Evolutionary conservation across 208 protist genomes (phyloP), one percentile per base, ranked within the genome.

Genomic region (Acanthamoeba lugdunensis): DNA sequence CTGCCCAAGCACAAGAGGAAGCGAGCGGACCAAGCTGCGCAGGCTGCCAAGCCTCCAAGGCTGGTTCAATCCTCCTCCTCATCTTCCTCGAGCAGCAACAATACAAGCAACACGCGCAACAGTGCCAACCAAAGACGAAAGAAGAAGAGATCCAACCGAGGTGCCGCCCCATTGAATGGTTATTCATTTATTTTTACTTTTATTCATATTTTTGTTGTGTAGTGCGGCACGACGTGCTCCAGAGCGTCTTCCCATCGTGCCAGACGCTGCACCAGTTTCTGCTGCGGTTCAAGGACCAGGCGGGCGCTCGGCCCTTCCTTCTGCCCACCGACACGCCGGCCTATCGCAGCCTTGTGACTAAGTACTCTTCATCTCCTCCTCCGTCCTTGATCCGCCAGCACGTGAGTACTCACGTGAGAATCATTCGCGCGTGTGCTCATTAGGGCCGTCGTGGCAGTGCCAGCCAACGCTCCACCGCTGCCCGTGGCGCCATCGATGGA

Each of bases 121-220:
- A 41, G 9, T 14, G 9, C 30, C n/a, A 85, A 48, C 77, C 77
- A 85, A 23, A 54, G 30, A 50, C 41, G 77, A 30, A 85, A 37
- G 77, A 85, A 85, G 50, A 85, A 85, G 77, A 56, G 77, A 63
- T 85, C 77, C 0, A 85, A 85, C 9, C 41, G 77, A 85, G 77
- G 77, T 61, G 9, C 28, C 11, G 28, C 28, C 4, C 65, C 18
- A 71, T n/a, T n/a, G n/a, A n/a, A n/a, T n/a, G n/a, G n/a, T n/a
- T n/a, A n/a, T n/a, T n/a, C n/a, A n/a, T n/a, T n/a, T n/a, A n/a
- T n/a, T n/a, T n/a, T n/a, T n/a, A n/a, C n/a, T n/a, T n/a, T n/a
- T n/a, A n/a, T n/a, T n/a, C n/a, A n/a, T n/a, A n/a, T n/a, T n/a
- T n/a, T n/a, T 21, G 8, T 41, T 75, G 18, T 18, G 7, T 11